Base-by-base conservation (phyloP, 768 basidiomycete genomes). In the Coprinopsis sp. region DNA sequence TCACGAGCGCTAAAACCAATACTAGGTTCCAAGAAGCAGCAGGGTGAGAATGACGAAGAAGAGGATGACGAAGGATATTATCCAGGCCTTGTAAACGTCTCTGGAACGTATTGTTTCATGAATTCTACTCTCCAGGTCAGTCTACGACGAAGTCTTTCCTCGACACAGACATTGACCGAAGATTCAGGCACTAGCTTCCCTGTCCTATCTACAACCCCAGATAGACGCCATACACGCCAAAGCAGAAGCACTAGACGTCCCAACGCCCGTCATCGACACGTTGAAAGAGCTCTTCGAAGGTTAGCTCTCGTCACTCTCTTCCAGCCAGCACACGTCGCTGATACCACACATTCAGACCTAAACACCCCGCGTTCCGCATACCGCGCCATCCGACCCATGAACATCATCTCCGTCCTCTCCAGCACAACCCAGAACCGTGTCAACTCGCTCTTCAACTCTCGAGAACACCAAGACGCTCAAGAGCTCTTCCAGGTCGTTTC, bases 401-500 rank as follows among this genome's bases (percentile, higher is more conserved):
- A 74, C 29, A 79, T 95, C 47, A 86, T 94, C 37, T 64, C 74
- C 14, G 85, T 82, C 3, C 74, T 94, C 24, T 78, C 81, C 14
- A 61, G 70, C 18, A 72, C 76, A 50, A 68, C 76, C 29, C 64
- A 71, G 27, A 76, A 76, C 40, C 77, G 76, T 52, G 58, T 71
- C 52, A 76, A 76, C 54, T 75, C 84, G 0, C 73, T 92, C 10
- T 84, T 95, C 64, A 80, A 81, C 53, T 91, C 91, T 1, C 83
- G 91, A 11, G 92, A 96, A 61, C 95, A 98, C 62, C 95, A 98
- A 68, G 95, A 98, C 62, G 95, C 95, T 4, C 95, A 98, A 59
- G 95, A 98, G 61, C 76, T 98, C n/a, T 97, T 96, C 68, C 86
- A 95, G 55, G 82, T 97, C 25, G 71, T 97, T 7, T 87, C 92